Conservation (phyloP, 2,329 filamentous ascomycete species). For the Tolypocladium cylindrosporum region DNA sequence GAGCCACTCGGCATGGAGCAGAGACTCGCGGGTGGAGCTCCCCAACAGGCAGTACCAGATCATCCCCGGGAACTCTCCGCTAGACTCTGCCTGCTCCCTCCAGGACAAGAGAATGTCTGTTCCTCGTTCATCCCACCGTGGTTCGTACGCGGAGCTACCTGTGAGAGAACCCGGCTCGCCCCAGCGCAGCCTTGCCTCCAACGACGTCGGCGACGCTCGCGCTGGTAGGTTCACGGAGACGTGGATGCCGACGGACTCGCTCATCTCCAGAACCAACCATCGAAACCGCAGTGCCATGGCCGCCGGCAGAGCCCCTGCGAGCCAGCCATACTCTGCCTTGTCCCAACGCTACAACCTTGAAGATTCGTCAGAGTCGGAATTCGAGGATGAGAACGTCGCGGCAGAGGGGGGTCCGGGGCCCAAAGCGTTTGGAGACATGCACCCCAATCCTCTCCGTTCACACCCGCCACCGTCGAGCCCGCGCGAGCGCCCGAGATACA, state of each 20-base stretch:
- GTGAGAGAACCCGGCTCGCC: conserved; percentile 26
- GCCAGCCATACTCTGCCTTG: conserved; percentile 35
- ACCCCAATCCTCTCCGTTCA: conserved; percentile 44
- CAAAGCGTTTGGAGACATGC: conserved; percentile 15
- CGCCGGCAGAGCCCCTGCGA: conserved; percentile 21
- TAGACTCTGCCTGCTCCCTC: conserved; percentile 31
- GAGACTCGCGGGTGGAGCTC: conserved; percentile 44
- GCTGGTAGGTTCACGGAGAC: conserved; percentile 41
- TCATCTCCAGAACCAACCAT: conserved; percentile 43
- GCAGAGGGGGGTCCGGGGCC: conserved; percentile 7
- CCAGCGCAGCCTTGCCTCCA: conserved; percentile 12
- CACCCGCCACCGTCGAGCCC: conserved; percentile 27
- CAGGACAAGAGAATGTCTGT: conserved; percentile 39
- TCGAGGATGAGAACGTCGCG: conserved; percentile 25
- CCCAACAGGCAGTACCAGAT: conserved; percentile 47
- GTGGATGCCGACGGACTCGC: conserved; percentile 44
- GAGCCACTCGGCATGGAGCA: conserved; percentile 42
- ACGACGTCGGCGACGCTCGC: conserved; percentile 21
- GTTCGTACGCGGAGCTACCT: conserved; percentile 41
- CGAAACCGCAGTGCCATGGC: conserved; percentile 22
- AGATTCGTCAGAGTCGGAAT: conserved; percentile 30
- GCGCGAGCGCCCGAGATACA: not conserved
- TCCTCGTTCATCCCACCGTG: conserved; percentile 23
- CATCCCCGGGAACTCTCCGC: conserved; percentile 29
- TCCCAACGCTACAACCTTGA: conserved; percentile 32